A percentile compares a stretch with the other conserved stretches of the same genome.
Evolutionary conservation across 106 monocot genomes (phyloP).

Genomic region (Allium cepa): DNA sequence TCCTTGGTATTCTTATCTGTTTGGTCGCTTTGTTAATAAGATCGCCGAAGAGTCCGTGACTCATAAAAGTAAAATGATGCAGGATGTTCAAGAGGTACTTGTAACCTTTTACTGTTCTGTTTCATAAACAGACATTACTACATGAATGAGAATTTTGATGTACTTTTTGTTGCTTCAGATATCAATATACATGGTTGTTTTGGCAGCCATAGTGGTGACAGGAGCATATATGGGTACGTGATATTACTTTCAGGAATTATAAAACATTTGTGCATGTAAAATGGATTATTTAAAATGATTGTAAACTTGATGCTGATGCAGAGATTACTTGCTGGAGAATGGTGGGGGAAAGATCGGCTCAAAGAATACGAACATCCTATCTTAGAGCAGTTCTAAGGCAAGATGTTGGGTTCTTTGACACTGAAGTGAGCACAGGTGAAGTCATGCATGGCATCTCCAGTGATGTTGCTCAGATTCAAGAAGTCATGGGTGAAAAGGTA

Average conservation of each 20-base stretch:
- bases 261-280: neutral
- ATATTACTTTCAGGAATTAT: neutral
- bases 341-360: slow-evolving; percentile 33
- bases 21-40: slow-evolving; percentile 41
- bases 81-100: slow-evolving; percentile 29
- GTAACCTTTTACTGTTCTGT: neutral
- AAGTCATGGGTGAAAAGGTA: slow-evolving; percentile 53
- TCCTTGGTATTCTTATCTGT: slow-evolving; percentile 48
- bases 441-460: slow-evolving; percentile 39
- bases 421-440: slow-evolving; percentile 31
- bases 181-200: slow-evolving; percentile 20
- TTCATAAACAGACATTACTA: neutral
- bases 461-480: slow-evolving; percentile 42
- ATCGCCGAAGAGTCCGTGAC: slow-evolving; percentile 14
- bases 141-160: no score
- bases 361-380: slow-evolving; percentile 26
- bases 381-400: slow-evolving; percentile 30
- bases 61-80: slow-evolving; percentile 34
- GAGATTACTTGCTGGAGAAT: slow-evolving; percentile 52
- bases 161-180: slow-evolving; percentile 9
- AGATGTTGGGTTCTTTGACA: slow-evolving; percentile 46
- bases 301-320: neutral
- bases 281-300: neutral
- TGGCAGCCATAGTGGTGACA: slow-evolving; percentile 25
- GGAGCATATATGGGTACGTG: slow-evolving; percentile 37